Base-by-base conservation (phyloP, 2,329 filamentous ascomycete species). In the Colletotrichum limetticola region DNA sequence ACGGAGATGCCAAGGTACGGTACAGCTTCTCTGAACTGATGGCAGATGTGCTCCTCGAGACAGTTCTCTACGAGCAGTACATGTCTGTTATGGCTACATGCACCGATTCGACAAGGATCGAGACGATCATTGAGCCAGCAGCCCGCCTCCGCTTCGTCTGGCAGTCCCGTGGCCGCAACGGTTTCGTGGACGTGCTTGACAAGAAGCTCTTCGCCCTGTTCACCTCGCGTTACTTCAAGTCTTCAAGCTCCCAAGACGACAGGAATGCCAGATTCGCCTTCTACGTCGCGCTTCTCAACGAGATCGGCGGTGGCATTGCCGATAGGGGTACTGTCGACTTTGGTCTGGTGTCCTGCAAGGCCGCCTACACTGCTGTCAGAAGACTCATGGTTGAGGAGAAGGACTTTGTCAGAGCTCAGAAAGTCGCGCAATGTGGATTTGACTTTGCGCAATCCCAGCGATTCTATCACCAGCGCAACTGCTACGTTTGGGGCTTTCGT, bases 401-500 rank as follows among this genome's bases (percentile, higher is more conserved):
- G 64, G 81, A 85, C 60, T 82, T 84, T 62, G 76, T 77, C 79
- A 59, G 83, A 26, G 85, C 86, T 0, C 78, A 84, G 53, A 83
- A 84, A n/a, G 82, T 87, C 8, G 85, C 83, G 4, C 81, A 80
- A 58, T 83, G 82, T 61, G 82, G 82, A 1, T 85, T 85, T 78
- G 78, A 80, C 22, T 87, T 87, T 74, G 83, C 83, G 4, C 78
- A 82, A 59, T 77, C 80, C 30, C 83, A 85, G 65, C 79, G 80
- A 28, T 82, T 85, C 52, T 88, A 87, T 74, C 79, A 82, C 49
- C 78, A 79, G 35, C 73, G 79, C 1, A 76, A 80, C 22, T 82
- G 81, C 64, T 83, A 87, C 62, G 80, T 80, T 22, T 81, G 83
- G 64, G 85, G 85, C 19, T 86, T 87, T 78, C 82, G 83, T 74